Conservation (phyloP, 2,329 filamentous ascomycete species). For the Microsporum ferrugineum region DNA sequence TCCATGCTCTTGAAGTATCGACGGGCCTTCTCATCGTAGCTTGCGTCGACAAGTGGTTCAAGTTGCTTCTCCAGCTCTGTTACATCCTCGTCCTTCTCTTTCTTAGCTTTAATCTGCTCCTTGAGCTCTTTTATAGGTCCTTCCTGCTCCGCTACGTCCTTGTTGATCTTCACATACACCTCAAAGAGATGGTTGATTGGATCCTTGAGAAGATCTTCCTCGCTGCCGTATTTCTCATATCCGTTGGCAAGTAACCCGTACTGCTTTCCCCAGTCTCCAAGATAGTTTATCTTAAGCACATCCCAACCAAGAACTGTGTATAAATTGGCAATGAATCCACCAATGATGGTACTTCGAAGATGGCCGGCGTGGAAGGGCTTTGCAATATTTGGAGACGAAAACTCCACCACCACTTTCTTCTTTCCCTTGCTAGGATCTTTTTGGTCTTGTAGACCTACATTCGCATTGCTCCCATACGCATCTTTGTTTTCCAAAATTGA, state of each 20-base stretch:
- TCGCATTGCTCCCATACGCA: conserved; percentile 50
- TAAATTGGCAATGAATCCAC: conserved; percentile 52
- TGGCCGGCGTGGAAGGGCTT: conserved; percentile 57
- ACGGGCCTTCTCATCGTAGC: conserved; percentile 50
- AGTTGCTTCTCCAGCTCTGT: conserved; percentile 40
- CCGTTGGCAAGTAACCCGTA: conserved; percentile 54
- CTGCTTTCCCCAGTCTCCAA: conserved; percentile 59
- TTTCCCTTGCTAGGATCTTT: conserved; percentile 43
- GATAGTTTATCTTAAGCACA: conserved; percentile 53
- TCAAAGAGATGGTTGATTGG: conserved; percentile 56
- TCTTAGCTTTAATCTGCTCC: conserved; percentile 38
- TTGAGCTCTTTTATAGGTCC: conserved; percentile 45
- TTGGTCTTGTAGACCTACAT: conserved; percentile 48
- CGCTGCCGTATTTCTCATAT: conserved; percentile 50
- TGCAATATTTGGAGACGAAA: conserved; percentile 56
- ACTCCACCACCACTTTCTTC: conserved; percentile 53
- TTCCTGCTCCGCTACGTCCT: conserved; percentile 45
- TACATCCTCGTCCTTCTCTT: conserved; percentile 39
- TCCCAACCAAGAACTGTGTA: conserved; percentile 52
- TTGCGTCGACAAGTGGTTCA: conserved; percentile 39
- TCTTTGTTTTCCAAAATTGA: conserved; percentile 47
- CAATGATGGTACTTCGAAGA: conserved; percentile 55
- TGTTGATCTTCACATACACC: conserved; percentile 55
- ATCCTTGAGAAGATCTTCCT: conserved; percentile 48
- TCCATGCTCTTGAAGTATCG: conserved; percentile 59